A percentile compares a stretch with the other conserved stretches of the same genome.
These are phyloP conservation scores for Neonectria faginata DNA, from an alignment of 2,329 filamentous ascomycete genomes.

Conservation along the genomic window DNA sequence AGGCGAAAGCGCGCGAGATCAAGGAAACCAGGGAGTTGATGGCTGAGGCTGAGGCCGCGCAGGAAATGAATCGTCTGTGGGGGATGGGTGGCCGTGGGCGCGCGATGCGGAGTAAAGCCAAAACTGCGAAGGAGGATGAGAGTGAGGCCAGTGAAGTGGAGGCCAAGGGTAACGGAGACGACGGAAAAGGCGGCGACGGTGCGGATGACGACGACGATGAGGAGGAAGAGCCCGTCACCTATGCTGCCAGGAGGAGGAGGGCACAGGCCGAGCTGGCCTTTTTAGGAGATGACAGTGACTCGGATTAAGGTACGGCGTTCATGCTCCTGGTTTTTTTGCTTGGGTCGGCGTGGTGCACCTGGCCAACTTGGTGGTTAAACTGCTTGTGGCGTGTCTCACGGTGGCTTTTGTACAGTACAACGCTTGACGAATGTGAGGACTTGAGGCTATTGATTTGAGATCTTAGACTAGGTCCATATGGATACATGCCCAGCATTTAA, in stretches of 20 bases:
- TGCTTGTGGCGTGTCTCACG: not conserved
- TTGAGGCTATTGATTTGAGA: constrained; percentile 6
- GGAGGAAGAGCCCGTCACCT: constrained; percentile 49
- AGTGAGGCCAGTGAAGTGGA: constrained; percentile 44
- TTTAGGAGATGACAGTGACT: constrained; percentile 76
- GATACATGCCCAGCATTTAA: constrained; percentile 47
- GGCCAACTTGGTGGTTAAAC: not conserved
- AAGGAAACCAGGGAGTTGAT: constrained; percentile 87
- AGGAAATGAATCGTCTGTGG: constrained; percentile 85
- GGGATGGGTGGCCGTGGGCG: constrained; percentile 63
- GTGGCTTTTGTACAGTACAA: constrained; percentile 11
- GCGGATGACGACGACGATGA: constrained; percentile 42
- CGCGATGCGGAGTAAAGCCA: constrained; percentile 55
- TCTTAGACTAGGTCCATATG: not conserved
- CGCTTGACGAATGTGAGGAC: constrained; percentile 8
- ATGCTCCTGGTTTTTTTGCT: constrained; percentile 11
- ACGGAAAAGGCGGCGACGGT: constrained; percentile 42
- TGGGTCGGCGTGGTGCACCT: constrained; percentile 11
- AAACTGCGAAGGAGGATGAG: constrained; percentile 48
- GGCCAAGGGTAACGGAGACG: not conserved
- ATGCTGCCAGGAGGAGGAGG: constrained; percentile 60
- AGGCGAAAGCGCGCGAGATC: constrained; percentile 85
- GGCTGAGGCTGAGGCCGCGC: constrained; percentile 85
- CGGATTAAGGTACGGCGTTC: constrained; percentile 56
- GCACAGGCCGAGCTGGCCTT: constrained; percentile 71